Evolutionary conservation across 2,329 filamentous ascomycete species (phyloP).

Genomic region (Ophiocordyceps camponoti-rufipedis): DNA sequence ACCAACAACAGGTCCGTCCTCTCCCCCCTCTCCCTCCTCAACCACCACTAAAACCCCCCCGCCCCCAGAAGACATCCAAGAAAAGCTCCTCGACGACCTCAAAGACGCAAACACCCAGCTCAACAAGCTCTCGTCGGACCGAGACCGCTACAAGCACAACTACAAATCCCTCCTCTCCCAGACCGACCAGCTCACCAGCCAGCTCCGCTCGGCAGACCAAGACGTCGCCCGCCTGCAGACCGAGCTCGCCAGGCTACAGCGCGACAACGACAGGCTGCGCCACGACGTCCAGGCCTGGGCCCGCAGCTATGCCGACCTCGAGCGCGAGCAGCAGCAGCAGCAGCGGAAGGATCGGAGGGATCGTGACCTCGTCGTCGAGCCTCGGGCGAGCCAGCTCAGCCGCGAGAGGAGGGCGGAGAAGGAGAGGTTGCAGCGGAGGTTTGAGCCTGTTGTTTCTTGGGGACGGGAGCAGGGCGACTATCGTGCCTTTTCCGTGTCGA

Average conservation of each 20-base stretch:
- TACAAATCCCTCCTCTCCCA: constrained; percentile 11
- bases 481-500: too few relatives aligned
- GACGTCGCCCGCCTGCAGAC: neutral
- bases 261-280: constrained; percentile 9
- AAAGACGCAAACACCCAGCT: constrained; percentile 8
- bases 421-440: constrained; percentile 18
- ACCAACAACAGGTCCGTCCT: too few relatives aligned
- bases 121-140: constrained; percentile 7
- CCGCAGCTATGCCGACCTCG: constrained; percentile 9
- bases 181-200: constrained; percentile 6
- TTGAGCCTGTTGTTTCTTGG: constrained; percentile 7
- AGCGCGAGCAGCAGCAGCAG: constrained; percentile 6
- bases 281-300: constrained; percentile 2
- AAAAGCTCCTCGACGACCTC: constrained; percentile 6
- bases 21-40: neutral
- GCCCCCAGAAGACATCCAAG: constrained; percentile 2
- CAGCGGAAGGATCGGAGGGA: too few relatives aligned
- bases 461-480: too few relatives aligned
- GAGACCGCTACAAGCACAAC: constrained; percentile 9
- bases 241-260: constrained; percentile 2
- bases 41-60: constrained; percentile 1
- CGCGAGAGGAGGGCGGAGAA: constrained; percentile 12
- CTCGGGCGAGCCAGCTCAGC: constrained; percentile 10
- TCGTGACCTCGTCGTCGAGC: too few relatives aligned
- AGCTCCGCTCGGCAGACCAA: constrained; percentile 4